phyloP scores from a whole-genome alignment of 2,329 filamentous ascomycete genomes.

The Waltergamsia citrina region DNA sequence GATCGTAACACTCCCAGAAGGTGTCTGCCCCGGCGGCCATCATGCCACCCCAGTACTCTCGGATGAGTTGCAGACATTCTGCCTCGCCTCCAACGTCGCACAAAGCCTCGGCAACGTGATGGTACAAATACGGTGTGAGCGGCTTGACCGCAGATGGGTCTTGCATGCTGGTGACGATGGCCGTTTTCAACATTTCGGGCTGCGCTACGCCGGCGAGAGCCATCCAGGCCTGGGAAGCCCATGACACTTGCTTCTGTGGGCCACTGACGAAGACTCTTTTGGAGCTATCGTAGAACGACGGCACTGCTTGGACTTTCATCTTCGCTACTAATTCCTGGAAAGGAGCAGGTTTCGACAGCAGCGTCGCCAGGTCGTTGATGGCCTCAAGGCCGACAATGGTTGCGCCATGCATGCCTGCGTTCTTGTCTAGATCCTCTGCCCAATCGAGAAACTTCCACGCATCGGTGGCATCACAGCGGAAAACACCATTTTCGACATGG shows the following conservation, averaged over 20 bases:
- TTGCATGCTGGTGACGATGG: conserved; percentile 13
- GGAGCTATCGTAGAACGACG: conserved; percentile 9
- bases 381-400: conserved; percentile 17
- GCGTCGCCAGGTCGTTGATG: conserved; percentile 14
- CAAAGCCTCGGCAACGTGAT: conserved; percentile 18
- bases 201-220: conserved; percentile 14
- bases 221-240: conserved; percentile 19
- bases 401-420: conserved; percentile 18
- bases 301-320: conserved; percentile 11
- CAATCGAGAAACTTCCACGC: conserved; percentile 23
- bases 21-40: conserved; percentile 18
- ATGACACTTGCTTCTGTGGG: conserved; percentile 15
- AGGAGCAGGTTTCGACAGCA: conserved; percentile 12
- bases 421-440: conserved; percentile 15
- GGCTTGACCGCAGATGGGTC: conserved; percentile 15
- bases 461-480: conserved; percentile 8
- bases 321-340: conserved; percentile 9
- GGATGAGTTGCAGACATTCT: conserved; percentile 16
- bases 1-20: conserved; percentile 21
- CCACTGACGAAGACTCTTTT: conserved; percentile 18
- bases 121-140: conserved; percentile 18
- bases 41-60: conserved; percentile 22
- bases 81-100: conserved; percentile 13
- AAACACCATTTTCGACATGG: conserved; percentile 13
- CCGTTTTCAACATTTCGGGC: conserved; percentile 8